Evolutionary conservation across 2,329 filamentous ascomycete species (phyloP), one percentile per base, ranked within the genome.

Genomic region (Xylariomycetidae sp.): DNA sequence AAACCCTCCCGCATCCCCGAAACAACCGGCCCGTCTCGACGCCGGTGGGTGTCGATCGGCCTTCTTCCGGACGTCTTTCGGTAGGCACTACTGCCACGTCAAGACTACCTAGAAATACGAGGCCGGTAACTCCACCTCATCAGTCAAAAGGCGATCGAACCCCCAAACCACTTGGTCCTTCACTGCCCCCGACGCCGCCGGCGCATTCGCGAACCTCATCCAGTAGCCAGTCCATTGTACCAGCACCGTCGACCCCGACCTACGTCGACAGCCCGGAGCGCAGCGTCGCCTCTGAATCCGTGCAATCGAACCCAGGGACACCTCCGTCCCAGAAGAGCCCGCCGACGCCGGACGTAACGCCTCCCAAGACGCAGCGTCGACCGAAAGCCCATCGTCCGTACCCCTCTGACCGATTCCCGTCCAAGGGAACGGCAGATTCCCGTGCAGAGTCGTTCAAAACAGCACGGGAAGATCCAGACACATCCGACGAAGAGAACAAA

Each of bases 291-390:
- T 57, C 58, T 40, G 54, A 58, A 26, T 54, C 59, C 33, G 50
- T 53, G 30, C 61, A 57, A 34, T 48, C 65, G 8, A 41, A 39
- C 26, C 71, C 70, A n/a, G 63, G 65, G 34, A 85, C 80, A 5
- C 79, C 80, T 31, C 70, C 76, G 18, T 74, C 80, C 43, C 75
- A 80, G 43, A 70, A 72, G 49, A 84, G 77, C 47, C 80, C 80
- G 12, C 82, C 81, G 19, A 88, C 83, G 3, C 84, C 83, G 20
- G 83, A 87, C 58, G 73, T 82, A 28, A 88, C 83, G 12, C 84
- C 82, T 32, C 83, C 83, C 22, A 72, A 76, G 39, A 57, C 59
- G 26, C 50, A 54, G 29, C 57, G 56, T 23, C 66, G 65, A 37
- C 59, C 67, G 12, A 65, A 62, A 49, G 52, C 60, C 33, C 51